Evolutionary conservation across 2,329 filamentous ascomycete genomes (phyloP), one percentile per base, ranked within the genome.

Genomic region (Botrytis byssoidea): DNA sequence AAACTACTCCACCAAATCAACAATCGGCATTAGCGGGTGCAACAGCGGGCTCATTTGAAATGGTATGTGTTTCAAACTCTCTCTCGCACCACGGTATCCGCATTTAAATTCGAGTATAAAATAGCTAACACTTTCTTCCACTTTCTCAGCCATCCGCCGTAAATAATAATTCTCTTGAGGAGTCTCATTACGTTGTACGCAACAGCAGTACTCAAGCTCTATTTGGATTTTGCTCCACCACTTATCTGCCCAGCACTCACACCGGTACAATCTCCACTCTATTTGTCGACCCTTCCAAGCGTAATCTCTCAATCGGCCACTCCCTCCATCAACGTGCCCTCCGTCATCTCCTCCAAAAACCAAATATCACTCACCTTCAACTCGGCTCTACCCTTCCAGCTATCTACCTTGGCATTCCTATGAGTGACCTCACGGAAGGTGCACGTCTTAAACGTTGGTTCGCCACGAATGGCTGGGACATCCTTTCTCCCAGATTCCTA

Each of bases 201-300:
- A 98, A 98, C 81, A 97, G 93, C 83, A 97, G 93, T 81, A 98
- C 95, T 0, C 92, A 94, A 76, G 93, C 93, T 0, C 84, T 98
- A 0, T 98, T 97, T 80, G 95, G 95, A 2, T 98, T 98, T 82
- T 95, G 93, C 79, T 92, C 94, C 0, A 97, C 94, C 0, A 98
- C 97, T 81, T 94, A 89, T 81, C 90, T 92, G 79, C 89, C 89
- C 59, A 84, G 84, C 1, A 75, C 74, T 22, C 71, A 63, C 10
- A 74, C 86, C 84, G n/a, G 90, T 86, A 91, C 94, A 29, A 90
- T 98, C 69, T 94, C 92, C 0, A 90, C 93, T 5, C 86, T 98
- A n/a, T 92, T 98, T 75, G 95, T 98, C 55, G 95, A 98, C 77
- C 95, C 95, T 0, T 85, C 88, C 6, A 92, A 97, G 79, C 90